A percentile compares a stretch with the other conserved stretches of the same genome.
Evolutionary conservation across 805 yeast species (phyloP).

Genomic region (Candida chilensis): DNA sequence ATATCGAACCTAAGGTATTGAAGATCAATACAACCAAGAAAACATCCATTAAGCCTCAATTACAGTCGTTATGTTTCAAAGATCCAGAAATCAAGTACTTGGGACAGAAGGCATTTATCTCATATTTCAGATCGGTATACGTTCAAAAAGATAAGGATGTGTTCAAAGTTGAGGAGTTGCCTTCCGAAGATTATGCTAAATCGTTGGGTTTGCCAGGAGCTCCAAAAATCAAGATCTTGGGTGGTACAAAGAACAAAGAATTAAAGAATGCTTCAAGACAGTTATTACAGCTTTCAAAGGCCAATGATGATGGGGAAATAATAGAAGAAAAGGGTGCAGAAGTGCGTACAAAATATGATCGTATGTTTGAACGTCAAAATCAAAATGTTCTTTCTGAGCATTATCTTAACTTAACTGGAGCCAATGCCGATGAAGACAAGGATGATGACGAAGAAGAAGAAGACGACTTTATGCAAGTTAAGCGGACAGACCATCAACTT

Average conservation of each 20-base stretch:
- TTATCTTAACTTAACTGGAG: conserved; percentile 64
- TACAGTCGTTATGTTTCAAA: conserved; percentile 85
- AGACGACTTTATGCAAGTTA: conserved; percentile 75
- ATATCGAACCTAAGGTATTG: conserved; percentile 63
- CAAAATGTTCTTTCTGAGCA: conserved; percentile 89
- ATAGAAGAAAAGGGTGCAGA: conserved; percentile 27
- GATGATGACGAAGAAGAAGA: conserved; percentile 40
- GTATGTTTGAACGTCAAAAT: conserved; percentile 92
- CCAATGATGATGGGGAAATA: conserved; percentile 49
- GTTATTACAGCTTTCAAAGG: conserved; percentile 43
- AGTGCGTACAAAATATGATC: conserved; percentile 82
- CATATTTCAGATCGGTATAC: conserved; percentile 79
- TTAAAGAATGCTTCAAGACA: conserved; percentile 77
- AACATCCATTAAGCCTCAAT: conserved; percentile 69
- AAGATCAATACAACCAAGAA: conserved; percentile 68
- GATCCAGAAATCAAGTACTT: conserved; percentile 87
- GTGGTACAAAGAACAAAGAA: conserved; percentile 45
- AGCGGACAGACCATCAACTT: conserved; percentile 67
- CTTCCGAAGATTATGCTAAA: conserved; percentile 76
- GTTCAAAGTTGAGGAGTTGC: conserved; percentile 68
- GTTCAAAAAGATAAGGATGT: conserved; percentile 83
- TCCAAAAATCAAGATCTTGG: conserved; percentile 75
- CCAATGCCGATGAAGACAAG: conserved; percentile 14
- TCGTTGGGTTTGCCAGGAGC: conserved; percentile 94
- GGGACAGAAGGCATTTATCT: conserved; percentile 92